Conservation (phyloP, 495 filamentous ascomycete species). For the Tuber indicum region DNA sequence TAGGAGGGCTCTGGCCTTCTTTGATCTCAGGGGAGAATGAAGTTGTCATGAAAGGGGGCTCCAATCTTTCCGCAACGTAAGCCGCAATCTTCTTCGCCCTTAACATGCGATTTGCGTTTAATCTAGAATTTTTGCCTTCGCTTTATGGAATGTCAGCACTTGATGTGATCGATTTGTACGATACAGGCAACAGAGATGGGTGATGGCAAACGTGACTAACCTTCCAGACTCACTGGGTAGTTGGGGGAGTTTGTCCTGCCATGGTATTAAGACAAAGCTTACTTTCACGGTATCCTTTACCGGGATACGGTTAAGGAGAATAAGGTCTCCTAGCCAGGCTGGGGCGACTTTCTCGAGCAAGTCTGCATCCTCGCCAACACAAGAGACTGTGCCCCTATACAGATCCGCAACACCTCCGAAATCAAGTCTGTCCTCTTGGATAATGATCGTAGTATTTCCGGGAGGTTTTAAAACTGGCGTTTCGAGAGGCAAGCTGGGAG, state of each 20-base stretch:
- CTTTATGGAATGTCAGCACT: conserved; percentile 17
- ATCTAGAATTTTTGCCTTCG: conserved; percentile 49
- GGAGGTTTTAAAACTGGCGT: conserved; percentile 80
- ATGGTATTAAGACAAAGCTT: conserved; percentile 82
- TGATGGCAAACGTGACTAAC: conserved; percentile 2
- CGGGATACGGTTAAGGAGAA: conserved; percentile 75
- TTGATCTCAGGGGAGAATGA: conserved; percentile 19
- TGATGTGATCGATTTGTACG: not conserved
- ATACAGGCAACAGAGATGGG: not conserved
- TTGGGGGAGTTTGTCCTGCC: conserved; percentile 62
- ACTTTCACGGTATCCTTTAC: conserved; percentile 90
- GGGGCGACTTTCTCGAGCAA: conserved; percentile 76
- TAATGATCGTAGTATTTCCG: conserved; percentile 71
- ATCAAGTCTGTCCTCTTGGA: conserved; percentile 85
- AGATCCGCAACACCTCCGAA: conserved; percentile 87
- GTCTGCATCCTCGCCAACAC: conserved; percentile 69
- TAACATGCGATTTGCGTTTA: conserved; percentile 96
- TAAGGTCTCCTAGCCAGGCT: conserved; percentile 85
- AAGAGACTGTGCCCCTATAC: conserved; percentile 78
- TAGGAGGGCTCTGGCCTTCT: conserved; percentile 45
- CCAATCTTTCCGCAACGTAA: conserved; percentile 87
- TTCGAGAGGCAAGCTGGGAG: conserved; percentile 72
- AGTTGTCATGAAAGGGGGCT: conserved; percentile 47
- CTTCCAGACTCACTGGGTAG: conserved; percentile 34
- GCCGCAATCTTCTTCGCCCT: conserved; percentile 88